These are phyloP conservation scores for Leccinum subgranulosum DNA, from an alignment of 768 basidiomycete genomes.

Conservation along the genomic window DNA sequence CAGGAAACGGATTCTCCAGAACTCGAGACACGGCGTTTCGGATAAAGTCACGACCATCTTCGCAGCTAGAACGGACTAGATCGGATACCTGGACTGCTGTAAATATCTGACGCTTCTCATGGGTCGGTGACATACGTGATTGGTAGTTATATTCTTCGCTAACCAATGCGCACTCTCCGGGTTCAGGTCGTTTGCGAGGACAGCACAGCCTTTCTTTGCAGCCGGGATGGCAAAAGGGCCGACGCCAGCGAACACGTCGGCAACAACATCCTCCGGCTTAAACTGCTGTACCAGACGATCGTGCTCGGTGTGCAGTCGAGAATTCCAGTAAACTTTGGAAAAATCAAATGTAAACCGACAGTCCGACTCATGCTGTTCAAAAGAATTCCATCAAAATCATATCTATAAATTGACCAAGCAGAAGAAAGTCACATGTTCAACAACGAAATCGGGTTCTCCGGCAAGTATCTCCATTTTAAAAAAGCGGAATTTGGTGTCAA, in stretches of 20 bases:
- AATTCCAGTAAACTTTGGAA: constrained; percentile 97
- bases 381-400: background rate
- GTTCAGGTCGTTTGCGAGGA: constrained; percentile 93
- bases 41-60: constrained; percentile 90
- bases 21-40: constrained; percentile 48
- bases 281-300: constrained; percentile 77
- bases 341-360: constrained; percentile 95
- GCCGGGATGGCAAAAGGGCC: constrained; percentile 96
- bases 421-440: constrained; percentile 69
- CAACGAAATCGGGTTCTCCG: constrained; percentile 82
- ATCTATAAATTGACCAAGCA: background rate
- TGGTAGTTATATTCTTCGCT: constrained; percentile 64
- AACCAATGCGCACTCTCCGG: constrained; percentile 83
- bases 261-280: constrained; percentile 72
- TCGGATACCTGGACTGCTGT: constrained; percentile 49
- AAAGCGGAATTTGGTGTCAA: constrained; percentile 83
- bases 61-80: constrained; percentile 67
- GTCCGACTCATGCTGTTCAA: constrained; percentile 69
- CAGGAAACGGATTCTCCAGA: constrained; percentile 65
- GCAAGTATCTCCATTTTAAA: constrained; percentile 98
- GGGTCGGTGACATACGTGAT: constrained; percentile 56
- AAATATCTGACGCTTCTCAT: background rate
- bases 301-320: constrained; percentile 89
- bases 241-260: constrained; percentile 95
- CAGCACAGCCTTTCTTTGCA: constrained; percentile 85